Evolutionary conservation across 306 rosid species (phyloP).

Genomic region (Lathyrus oleraceus): DNA sequence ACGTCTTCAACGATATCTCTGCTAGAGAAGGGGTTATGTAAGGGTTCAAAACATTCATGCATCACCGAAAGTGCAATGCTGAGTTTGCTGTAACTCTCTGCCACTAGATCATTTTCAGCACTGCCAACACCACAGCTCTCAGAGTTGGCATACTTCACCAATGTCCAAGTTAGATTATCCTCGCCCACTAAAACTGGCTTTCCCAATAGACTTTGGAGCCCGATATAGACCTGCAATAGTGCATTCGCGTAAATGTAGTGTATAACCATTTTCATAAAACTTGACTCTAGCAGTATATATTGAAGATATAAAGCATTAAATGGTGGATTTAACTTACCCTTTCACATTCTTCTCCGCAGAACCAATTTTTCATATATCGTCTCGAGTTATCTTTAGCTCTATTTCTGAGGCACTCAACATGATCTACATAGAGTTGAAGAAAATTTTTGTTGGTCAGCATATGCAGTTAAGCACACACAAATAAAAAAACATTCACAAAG

Average conservation of each 20-base stretch:
- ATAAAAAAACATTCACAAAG: slow-evolving; percentile 4
- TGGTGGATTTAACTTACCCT: slow-evolving; percentile 47
- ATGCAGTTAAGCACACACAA: background rate
- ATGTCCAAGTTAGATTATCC: slow-evolving; percentile 70
- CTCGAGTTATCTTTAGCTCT: slow-evolving; percentile 29
- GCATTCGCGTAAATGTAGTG: slow-evolving; percentile 27
- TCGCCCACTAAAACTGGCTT: slow-evolving; percentile 50
- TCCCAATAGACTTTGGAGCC: slow-evolving; percentile 59
- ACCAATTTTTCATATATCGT: slow-evolving; percentile 48
- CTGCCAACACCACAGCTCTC: slow-evolving; percentile 30
- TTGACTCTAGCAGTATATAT: slow-evolving; percentile 13
- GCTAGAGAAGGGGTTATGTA: slow-evolving; percentile 53
- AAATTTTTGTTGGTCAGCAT: background rate
- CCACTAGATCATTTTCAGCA: slow-evolving; percentile 34
- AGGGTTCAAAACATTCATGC: slow-evolving; percentile 86
- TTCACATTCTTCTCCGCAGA: slow-evolving; percentile 63
- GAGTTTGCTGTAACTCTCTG: slow-evolving; percentile 68
- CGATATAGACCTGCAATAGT: slow-evolving; percentile 53
- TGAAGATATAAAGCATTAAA: slow-evolving; percentile 19
- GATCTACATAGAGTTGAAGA: slow-evolving; percentile 57
- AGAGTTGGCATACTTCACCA: slow-evolving; percentile 50
- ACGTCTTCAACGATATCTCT: slow-evolving; percentile 73
- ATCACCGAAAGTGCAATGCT: slow-evolving; percentile 78
- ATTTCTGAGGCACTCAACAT: slow-evolving; percentile 54
- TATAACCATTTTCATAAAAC: background rate